Evolutionary conservation across 2,329 filamentous ascomycete species (phyloP).

Genomic region (Aureobasidium sp.): DNA sequence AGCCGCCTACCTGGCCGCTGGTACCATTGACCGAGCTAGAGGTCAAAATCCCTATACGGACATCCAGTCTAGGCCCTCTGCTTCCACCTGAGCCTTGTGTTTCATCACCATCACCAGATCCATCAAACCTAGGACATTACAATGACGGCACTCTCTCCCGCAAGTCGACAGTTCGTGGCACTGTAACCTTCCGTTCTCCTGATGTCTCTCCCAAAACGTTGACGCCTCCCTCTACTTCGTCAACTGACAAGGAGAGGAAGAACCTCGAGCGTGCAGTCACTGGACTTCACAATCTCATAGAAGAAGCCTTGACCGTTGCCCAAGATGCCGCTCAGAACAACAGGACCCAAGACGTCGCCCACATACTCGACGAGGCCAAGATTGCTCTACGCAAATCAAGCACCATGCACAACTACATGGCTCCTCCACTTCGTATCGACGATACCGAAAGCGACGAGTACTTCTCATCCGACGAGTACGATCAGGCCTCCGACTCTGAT

Average conservation of each 20-base stretch:
- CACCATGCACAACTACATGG: conserved; percentile 16
- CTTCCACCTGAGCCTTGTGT: not conserved
- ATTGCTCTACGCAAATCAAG: conserved; percentile 27
- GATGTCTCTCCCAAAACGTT: conserved; percentile 13
- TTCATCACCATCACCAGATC: not conserved
- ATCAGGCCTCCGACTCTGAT: conserved; percentile 13
- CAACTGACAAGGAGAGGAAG: conserved; percentile 1
- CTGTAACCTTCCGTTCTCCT: conserved; percentile 1
- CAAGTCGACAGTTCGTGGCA: not conserved
- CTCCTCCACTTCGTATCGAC: conserved; percentile 10
- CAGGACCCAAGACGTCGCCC: conserved; percentile 30
- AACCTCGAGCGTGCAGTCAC: conserved; percentile 26
- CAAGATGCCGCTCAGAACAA: conserved; percentile 25
- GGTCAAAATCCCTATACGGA: not conserved
- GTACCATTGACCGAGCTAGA: conserved; percentile 3
- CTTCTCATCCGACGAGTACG: conserved; percentile 11
- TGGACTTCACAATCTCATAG: conserved; percentile 34
- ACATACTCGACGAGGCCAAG: conserved; percentile 32
- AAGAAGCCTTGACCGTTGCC: conserved; percentile 32
- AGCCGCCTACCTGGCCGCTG: conserved; percentile 9
- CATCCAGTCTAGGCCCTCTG: not conserved
- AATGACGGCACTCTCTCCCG: conserved; percentile 11
- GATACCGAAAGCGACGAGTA: conserved; percentile 14
- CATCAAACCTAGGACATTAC: conserved; percentile 6
- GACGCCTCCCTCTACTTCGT: conserved; percentile 15